Base-by-base conservation (phyloP, 306 rosid genomes). In the Glycine latifolia region DNA sequence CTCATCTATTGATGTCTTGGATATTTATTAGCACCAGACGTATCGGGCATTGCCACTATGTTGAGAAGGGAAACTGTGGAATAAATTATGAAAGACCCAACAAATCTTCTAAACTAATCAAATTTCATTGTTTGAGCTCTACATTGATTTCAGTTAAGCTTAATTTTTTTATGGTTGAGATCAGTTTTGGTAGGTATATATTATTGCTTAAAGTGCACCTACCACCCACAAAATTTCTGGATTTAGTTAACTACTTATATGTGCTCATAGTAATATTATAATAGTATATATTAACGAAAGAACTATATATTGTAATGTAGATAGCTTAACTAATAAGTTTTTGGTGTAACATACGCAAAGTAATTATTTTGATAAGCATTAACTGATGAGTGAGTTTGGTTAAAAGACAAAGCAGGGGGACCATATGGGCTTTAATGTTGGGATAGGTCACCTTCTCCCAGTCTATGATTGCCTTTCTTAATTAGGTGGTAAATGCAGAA, bases 291-390 rank as follows among this genome's bases (percentile, higher is more conserved):
- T 26, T 14, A 66, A 55, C 11, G 2, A 14, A 66, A 67, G 5
- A 44, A 75, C 53, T 60, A 46, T 43, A 43, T 43, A 43, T 55
- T 60, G 7, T 59, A 39, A 49, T 76, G 72, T 43, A 33, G 62
- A 75, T 76, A 39, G 14, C 83, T 83, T 78, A 77, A 53, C 74
- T 53, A 44, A 65, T 65, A 44, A 83, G 86, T 62, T 69, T 82
- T 61, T 12, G 62, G 71, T 69, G 59, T 33, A 52, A 66, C 58
- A 20, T 43, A 65, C 31, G 66, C 37, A 37, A 77, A 17, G 67
- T 52, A 17, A 71, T n/a, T 20, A 70, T 69, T 76, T 44, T 62
- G 55, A 71, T 61, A 2, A 11, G 41, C 73, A 44, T 33, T 43
- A 77, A 43, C 33, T 10, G 62, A 43, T 10, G 62, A 43, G 48